phyloP scores from a whole-genome alignment of 2,329 filamentous ascomycete genomes.

The Hymenoscyphus repandus region DNA sequence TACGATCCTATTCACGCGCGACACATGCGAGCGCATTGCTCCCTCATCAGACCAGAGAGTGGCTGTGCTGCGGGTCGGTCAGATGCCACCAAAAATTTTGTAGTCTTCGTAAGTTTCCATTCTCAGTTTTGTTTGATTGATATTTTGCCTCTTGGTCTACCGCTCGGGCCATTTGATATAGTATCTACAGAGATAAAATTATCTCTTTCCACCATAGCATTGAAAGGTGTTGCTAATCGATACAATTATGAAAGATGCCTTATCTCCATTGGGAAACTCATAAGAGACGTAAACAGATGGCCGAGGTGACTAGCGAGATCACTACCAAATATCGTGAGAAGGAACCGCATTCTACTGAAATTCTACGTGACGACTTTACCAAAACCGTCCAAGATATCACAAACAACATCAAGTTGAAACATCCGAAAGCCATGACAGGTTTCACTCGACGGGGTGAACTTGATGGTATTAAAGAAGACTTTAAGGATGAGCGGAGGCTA shows the following conservation, averaged over 20 bases:
- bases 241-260: constrained; percentile 3
- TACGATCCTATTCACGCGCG: constrained; percentile 6
- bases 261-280: constrained; percentile 11
- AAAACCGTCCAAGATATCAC: not conserved
- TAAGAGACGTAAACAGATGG: constrained; percentile 4
- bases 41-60: not conserved
- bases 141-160: too few species aligned
- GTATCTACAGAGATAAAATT: too few species aligned
- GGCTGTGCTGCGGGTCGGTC: not conserved
- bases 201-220: too few species aligned
- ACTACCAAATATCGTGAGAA: not conserved
- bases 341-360: not conserved
- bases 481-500: too few species aligned
- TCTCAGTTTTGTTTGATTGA: too few species aligned
- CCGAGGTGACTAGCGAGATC: constrained; percentile 2
- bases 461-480: too few species aligned
- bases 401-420: not conserved
- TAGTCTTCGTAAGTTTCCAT: too few species aligned
- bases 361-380: not conserved
- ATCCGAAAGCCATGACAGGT: not conserved
- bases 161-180: too few species aligned
- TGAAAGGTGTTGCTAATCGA: not conserved
- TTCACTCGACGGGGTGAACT: too few species aligned
- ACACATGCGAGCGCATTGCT: constrained; percentile 9
- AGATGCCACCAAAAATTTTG: constrained; percentile 3